Conservation (phyloP, 257 asterid genomes). For the Jacaranda mimosifolia region DNA sequence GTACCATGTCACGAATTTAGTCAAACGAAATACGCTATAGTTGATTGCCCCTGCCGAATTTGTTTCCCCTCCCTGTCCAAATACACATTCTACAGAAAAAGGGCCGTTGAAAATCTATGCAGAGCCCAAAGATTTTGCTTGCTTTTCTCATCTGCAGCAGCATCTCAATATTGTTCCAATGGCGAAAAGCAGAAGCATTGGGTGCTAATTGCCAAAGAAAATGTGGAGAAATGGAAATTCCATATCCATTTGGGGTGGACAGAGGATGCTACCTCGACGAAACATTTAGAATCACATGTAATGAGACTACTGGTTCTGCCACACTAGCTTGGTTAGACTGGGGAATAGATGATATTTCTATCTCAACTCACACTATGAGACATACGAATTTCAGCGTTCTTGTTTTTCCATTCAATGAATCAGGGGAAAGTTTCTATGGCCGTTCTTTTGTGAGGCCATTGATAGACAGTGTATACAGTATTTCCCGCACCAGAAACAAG, state of each 20-base stretch:
- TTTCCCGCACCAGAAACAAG: constrained; percentile 32
- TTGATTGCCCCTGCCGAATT: constrained; percentile 14
- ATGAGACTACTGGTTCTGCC: constrained; percentile 11
- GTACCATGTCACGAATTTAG: too few relatives aligned
- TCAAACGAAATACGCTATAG: too few relatives aligned
- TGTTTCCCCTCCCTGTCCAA: constrained; percentile 15
- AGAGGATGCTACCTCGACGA: constrained; percentile 42
- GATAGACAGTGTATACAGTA: not conserved
- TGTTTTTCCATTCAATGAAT: not conserved
- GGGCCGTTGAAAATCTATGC: not conserved
- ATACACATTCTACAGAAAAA: too few relatives aligned
- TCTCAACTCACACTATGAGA: constrained; percentile 30
- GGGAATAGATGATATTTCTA: constrained; percentile 22
- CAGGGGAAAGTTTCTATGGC: constrained; percentile 3
- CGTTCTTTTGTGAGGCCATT: not conserved
- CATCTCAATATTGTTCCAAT: not conserved
- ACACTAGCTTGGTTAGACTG: not conserved
- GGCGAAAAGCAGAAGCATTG: constrained; percentile 23
- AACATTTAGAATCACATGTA: constrained; percentile 38
- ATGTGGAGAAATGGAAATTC: constrained; percentile 41
- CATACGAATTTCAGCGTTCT: not conserved
- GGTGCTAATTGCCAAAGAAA: constrained; percentile 33
- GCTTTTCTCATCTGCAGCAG: not conserved
- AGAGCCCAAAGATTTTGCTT: not conserved
- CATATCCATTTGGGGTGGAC: constrained; percentile 47